phyloP scores from a whole-genome alignment of 176 grass and related monocot species.

The Secale cereale region DNA sequence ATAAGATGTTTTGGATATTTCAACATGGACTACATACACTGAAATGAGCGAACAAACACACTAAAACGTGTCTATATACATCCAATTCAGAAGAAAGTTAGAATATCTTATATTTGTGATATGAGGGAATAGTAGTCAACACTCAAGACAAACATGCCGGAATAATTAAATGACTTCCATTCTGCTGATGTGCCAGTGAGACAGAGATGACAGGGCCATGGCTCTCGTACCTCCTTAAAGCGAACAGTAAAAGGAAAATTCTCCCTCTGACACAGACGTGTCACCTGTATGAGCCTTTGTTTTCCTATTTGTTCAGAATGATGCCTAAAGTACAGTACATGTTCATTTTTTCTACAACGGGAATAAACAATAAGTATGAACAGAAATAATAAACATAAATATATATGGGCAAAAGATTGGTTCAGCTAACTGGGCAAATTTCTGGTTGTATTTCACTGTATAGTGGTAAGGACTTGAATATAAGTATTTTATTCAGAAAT shows the following conservation, averaged over 20 bases:
- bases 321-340: neutral
- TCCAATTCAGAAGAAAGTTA: too few relatives aligned
- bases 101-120: too few relatives aligned
- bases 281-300: slow-evolving; percentile 4
- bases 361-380: neutral
- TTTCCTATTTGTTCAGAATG: slow-evolving; percentile 15
- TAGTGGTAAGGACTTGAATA: neutral
- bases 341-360: neutral
- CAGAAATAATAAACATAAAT: neutral
- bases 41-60: too few relatives aligned
- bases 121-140: neutral
- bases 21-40: too few relatives aligned
- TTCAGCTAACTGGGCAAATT: neutral
- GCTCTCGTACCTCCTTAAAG: neutral
- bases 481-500: neutral
- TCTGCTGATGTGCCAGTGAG: slow-evolving; percentile 2
- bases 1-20: too few relatives aligned
- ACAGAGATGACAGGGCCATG: slow-evolving; percentile 2
- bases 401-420: neutral
- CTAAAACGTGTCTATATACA: too few relatives aligned
- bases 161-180: neutral
- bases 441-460: neutral
- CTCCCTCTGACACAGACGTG: neutral
- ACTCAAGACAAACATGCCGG: neutral
- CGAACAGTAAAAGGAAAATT: neutral